These are phyloP conservation scores for Ustanciosporium gigantosporum DNA, from an alignment of 1,284 basidiomycete species.

Conservation along the genomic window DNA sequence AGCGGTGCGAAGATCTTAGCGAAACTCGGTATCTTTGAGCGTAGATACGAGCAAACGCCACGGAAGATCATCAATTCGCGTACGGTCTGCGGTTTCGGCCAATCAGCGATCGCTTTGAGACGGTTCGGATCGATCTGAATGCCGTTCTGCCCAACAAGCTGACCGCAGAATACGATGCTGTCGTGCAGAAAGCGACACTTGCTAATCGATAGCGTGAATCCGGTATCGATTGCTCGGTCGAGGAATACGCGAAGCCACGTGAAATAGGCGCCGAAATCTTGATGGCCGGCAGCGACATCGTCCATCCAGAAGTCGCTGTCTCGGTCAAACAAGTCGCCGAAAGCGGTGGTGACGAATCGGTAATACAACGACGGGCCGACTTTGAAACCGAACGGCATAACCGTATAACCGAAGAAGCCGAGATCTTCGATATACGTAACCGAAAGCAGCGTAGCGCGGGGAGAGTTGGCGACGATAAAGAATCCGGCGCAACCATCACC, in stretches of 20 bases:
- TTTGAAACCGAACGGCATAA: slow-evolving; percentile 5
- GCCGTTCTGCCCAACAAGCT: slow-evolving; percentile 1
- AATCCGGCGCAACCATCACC: slow-evolving; percentile 1
- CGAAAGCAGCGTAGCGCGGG: background rate
- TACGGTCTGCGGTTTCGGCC: background rate
- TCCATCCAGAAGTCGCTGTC: slow-evolving; percentile 3
- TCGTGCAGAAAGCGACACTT: slow-evolving; percentile 2
- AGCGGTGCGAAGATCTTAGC: background rate
- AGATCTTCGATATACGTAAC: slow-evolving; percentile 2
- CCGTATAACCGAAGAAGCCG: slow-evolving; percentile 1
- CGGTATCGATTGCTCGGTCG: background rate
- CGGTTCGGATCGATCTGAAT: background rate
- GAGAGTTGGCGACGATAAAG: background rate
- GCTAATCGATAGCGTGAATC: background rate
- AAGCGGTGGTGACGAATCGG: slow-evolving; percentile 2
- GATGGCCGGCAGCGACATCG: background rate
- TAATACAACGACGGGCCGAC: slow-evolving; percentile 1
- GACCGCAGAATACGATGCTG: background rate
- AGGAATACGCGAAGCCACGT: background rate
- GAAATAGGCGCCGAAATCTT: background rate
- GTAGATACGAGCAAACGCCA: background rate
- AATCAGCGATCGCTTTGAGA: background rate
- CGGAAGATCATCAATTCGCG: background rate
- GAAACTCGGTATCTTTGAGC: background rate
- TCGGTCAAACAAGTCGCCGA: slow-evolving; percentile 1